Evolutionary conservation across 108 stramenopile species (phyloP).

Genomic region (Skeletonema grethae): DNA sequence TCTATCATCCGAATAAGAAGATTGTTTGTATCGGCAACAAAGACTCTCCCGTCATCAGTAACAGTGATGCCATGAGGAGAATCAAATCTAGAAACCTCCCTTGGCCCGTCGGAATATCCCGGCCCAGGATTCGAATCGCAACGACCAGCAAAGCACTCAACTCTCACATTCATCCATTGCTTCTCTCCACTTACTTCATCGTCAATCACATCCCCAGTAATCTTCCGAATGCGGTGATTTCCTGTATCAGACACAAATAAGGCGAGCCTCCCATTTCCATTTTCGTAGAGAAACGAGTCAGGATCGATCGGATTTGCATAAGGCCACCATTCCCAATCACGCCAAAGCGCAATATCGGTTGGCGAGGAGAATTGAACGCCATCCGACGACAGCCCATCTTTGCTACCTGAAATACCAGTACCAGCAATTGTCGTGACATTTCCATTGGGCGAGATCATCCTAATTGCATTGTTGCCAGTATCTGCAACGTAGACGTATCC

Average conservation of each 20-base stretch:
- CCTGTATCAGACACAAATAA: slow-evolving; percentile 80
- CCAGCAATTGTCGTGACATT: slow-evolving; percentile 78
- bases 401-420: slow-evolving; percentile 33
- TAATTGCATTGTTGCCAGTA: slow-evolving; percentile 85
- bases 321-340: slow-evolving; percentile 64
- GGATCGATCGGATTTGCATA: slow-evolving; percentile 40
- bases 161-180: slow-evolving; percentile 48
- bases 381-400: slow-evolving; percentile 43
- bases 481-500: slow-evolving; percentile 89
- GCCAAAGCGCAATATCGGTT: slow-evolving; percentile 66
- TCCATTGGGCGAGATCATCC: slow-evolving; percentile 60
- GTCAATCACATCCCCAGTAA: slow-evolving; percentile 33
- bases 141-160: slow-evolving; percentile 62
- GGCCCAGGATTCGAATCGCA: slow-evolving; percentile 58
- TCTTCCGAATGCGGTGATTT: slow-evolving; percentile 77
- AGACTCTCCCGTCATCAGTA: slow-evolving; percentile 55
- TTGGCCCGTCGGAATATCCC: slow-evolving; percentile 76
- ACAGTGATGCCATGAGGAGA: slow-evolving; percentile 75
- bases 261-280: slow-evolving; percentile 38
- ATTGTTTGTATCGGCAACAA: slow-evolving; percentile 91
- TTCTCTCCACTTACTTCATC: slow-evolving; percentile 38
- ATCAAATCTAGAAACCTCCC: slow-evolving; percentile 63
- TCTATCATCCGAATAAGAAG: slow-evolving; percentile 66
- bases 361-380: slow-evolving; percentile 70
- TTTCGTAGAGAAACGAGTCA: slow-evolving; percentile 43